Conservation (phyloP, 2,329 filamentous ascomycete genomes). For the Botryotinia calthae region DNA sequence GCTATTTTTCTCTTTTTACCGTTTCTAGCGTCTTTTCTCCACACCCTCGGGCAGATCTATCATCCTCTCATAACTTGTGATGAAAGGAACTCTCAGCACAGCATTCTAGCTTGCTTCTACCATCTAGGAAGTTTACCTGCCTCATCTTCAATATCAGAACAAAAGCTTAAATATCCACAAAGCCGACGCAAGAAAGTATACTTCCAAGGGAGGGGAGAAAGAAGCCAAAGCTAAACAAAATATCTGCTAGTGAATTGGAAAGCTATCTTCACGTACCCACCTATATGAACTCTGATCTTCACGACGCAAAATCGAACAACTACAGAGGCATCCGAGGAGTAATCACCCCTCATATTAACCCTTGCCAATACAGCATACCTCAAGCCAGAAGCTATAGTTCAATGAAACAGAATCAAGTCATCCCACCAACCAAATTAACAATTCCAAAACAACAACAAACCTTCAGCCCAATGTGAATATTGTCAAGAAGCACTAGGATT, state of each 20-base stretch:
- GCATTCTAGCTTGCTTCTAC: too few relatives aligned
- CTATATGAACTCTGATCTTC: not conserved
- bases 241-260: rapidly evolving
- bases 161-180: not conserved
- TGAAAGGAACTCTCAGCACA: not conserved
- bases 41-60: not conserved
- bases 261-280: rapidly evolving
- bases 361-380: too few relatives aligned
- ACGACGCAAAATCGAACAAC: too few relatives aligned
- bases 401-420: rapidly evolving
- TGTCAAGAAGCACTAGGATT: not conserved
- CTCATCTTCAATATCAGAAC: not conserved
- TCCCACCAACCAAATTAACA: rapidly evolving
- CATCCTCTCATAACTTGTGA: rapidly evolving
- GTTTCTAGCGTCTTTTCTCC: not conserved
- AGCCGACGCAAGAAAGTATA: not conserved
- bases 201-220: not conserved
- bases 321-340: too few relatives aligned
- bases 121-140: too few relatives aligned
- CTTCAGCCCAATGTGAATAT: not conserved
- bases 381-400: not conserved
- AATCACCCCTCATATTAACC: too few relatives aligned
- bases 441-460: not conserved
- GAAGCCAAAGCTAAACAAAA: not conserved
- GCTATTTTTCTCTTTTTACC: too few relatives aligned